Conservation (phyloP, 192 early-diverging fungal genomes). For the Coemansia javaensis region DNA sequence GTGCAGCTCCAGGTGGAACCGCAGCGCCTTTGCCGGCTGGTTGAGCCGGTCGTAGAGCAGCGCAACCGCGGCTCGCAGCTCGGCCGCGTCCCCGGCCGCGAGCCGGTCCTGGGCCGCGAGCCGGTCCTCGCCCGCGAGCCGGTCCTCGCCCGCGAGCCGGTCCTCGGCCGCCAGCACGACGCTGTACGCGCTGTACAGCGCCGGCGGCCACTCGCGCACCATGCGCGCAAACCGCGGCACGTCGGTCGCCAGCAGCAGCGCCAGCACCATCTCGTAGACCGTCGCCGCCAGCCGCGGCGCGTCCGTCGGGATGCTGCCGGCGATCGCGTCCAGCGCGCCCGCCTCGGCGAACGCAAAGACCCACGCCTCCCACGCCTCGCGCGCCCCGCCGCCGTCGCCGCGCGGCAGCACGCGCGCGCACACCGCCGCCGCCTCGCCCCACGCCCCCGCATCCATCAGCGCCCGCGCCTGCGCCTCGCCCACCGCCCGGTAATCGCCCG, state of each 20-base stretch:
- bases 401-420: conserved; percentile 73
- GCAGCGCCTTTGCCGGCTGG: conserved; percentile 72
- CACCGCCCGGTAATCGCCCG: conserved; percentile 63
- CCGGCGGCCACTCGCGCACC: conserved; percentile 74
- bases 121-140: conserved; percentile 17
- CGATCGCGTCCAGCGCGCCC: conserved; percentile 67
- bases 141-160: conserved; percentile 17
- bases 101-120: conserved; percentile 9
- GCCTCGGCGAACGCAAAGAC: conserved; percentile 81
- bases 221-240: conserved; percentile 51
- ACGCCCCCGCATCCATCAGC: conserved; percentile 67
- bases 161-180: conserved; percentile 77
- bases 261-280: conserved; percentile 86
- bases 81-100: conserved; percentile 40
- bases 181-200: conserved; percentile 67
- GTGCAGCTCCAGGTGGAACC: conserved; percentile 71
- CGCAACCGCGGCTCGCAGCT: conserved; percentile 69
- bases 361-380: conserved; percentile 80
- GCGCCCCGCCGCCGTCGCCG: conserved; percentile 1
- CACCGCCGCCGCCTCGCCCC: conserved; percentile 63
- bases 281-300: conserved; percentile 70
- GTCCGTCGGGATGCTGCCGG: conserved; percentile 69
- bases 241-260: conserved; percentile 41
- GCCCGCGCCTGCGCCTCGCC: conserved; percentile 76
- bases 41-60: conserved; percentile 70